Evolutionary conservation across 1,284 basidiomycete genomes (phyloP).

Genomic region (Boletus sp.): DNA sequence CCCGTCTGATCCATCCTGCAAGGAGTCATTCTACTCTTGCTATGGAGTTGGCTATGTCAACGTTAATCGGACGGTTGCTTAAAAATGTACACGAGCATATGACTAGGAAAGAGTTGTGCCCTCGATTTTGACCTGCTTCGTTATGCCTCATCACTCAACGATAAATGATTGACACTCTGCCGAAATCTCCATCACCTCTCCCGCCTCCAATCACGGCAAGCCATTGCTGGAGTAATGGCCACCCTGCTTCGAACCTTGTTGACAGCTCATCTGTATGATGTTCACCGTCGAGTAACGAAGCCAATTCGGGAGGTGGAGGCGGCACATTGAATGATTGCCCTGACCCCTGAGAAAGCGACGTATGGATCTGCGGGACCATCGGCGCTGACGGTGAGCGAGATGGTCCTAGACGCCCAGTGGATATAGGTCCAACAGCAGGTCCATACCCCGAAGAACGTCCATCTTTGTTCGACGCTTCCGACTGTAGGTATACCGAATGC

Average conservation of each 20-base stretch:
- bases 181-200: slow-evolving; percentile 44
- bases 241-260: slow-evolving; percentile 76
- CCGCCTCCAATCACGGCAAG: slow-evolving; percentile 62
- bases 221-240: slow-evolving; percentile 79
- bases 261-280: slow-evolving; percentile 92
- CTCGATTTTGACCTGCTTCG: background rate
- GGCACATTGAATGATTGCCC: slow-evolving; percentile 15
- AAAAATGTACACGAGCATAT: slow-evolving; percentile 10
- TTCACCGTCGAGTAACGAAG: slow-evolving; percentile 73
- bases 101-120: background rate
- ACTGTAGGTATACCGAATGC: slow-evolving; percentile 22
- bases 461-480: slow-evolving; percentile 26
- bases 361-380: slow-evolving; percentile 30
- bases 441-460: slow-evolving; percentile 23
- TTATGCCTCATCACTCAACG: slow-evolving; percentile 20
- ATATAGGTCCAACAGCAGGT: slow-evolving; percentile 24
- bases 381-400: slow-evolving; percentile 45
- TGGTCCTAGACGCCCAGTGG: slow-evolving; percentile 42
- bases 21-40: slow-evolving; percentile 69
- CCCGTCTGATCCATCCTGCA: slow-evolving; percentile 43
- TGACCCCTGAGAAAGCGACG: slow-evolving; percentile 28
- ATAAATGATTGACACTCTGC: slow-evolving; percentile 51
- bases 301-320: slow-evolving; percentile 51
- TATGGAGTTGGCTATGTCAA: slow-evolving; percentile 78
- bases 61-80: slow-evolving; percentile 69